Conservation (phyloP, 192 early-diverging fungal genomes). For the Irineochytrium annulatum region DNA sequence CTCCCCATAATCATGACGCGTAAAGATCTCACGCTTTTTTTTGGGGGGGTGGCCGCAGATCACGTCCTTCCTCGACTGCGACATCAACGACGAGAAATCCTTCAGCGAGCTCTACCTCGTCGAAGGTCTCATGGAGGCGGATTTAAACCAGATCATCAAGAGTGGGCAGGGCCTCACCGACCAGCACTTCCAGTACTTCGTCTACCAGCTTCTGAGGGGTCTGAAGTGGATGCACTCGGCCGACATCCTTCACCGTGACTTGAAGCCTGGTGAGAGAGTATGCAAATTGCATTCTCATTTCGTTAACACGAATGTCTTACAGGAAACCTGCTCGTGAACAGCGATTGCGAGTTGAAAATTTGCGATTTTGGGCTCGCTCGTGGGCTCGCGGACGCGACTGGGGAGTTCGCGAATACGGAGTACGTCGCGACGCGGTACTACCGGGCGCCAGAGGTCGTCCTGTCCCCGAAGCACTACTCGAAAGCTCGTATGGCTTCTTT, state of each 20-base stretch:
- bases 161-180: slow-evolving; percentile 75
- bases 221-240: slow-evolving; percentile 93
- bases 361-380: slow-evolving; percentile 99
- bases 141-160: slow-evolving; percentile 86
- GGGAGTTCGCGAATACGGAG: slow-evolving; percentile 88
- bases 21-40: neutral
- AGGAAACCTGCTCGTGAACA: slow-evolving; percentile 91
- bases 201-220: slow-evolving; percentile 84
- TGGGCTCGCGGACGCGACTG: slow-evolving; percentile 74
- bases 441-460: slow-evolving; percentile 96
- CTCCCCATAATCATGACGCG: neutral
- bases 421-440: slow-evolving; percentile 99
- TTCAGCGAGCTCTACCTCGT: slow-evolving; percentile 59
- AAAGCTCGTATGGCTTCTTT: slow-evolving; percentile 68
- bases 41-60: slow-evolving; percentile 31
- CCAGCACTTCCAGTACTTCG: slow-evolving; percentile 86
- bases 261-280: slow-evolving; percentile 73
- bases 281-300: neutral
- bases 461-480: slow-evolving; percentile 96
- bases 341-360: slow-evolving; percentile 96
- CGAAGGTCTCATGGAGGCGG: slow-evolving; percentile 84
- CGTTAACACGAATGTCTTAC: too few species aligned
- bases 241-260: slow-evolving; percentile 89
- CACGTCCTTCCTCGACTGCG: slow-evolving; percentile 60
- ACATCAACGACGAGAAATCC: slow-evolving; percentile 53